Conservation (phyloP, 202 grass and related monocot species). For the Eragrostis tef region DNA sequence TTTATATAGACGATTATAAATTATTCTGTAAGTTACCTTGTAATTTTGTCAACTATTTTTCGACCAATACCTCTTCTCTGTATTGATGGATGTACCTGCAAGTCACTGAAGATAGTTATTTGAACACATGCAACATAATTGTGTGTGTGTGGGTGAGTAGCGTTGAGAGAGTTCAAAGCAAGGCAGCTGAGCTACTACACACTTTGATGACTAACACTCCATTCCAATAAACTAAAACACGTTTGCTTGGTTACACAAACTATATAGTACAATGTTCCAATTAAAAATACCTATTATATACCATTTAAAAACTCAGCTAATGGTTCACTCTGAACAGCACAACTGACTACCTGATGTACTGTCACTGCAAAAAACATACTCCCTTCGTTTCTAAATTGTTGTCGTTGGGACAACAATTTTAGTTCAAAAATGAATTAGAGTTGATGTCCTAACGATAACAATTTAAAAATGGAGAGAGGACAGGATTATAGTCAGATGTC, state of each 20-base stretch:
- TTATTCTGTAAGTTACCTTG: constrained; percentile 52
- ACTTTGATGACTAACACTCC: background rate
- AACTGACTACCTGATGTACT: constrained; percentile 1
- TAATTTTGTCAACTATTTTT: constrained; percentile 82
- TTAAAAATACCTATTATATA: background rate
- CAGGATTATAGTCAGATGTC: background rate
- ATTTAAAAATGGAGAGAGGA: no score
- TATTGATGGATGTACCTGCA: constrained; percentile 82
- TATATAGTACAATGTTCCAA: background rate
- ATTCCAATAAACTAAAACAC: constrained; percentile 9
- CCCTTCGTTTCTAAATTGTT: no score
- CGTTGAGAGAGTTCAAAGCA: background rate
- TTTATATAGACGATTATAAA: background rate
- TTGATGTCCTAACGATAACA: no score
- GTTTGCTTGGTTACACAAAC: background rate
- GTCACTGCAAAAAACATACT: background rate
- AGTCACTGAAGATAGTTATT: constrained; percentile 66
- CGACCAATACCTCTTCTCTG: constrained; percentile 80
- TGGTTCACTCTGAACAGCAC: constrained; percentile 15
- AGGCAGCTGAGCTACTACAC: background rate
- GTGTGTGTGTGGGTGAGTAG: background rate
- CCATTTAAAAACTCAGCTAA: background rate
- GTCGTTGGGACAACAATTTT: no score
- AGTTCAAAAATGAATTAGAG: no score
- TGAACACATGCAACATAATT: constrained; percentile 35